These are phyloP conservation scores for Themeda triandra DNA, from an alignment of 176 grass and related monocot genomes.

Conservation along the genomic window DNA sequence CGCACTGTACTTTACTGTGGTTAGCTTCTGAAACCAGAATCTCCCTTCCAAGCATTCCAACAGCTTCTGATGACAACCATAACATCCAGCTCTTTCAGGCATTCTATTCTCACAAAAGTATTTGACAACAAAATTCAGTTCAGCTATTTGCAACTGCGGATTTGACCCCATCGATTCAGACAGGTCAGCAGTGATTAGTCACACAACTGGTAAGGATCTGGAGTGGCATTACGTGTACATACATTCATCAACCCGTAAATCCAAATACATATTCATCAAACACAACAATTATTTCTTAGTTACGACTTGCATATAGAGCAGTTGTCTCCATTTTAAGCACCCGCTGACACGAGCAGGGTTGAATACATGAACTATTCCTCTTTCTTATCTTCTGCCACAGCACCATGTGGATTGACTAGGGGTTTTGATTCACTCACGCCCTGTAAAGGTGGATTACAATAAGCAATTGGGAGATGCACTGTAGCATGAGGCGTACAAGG, in stretches of 20 bases:
- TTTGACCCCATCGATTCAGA: background rate
- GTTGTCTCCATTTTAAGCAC: background rate
- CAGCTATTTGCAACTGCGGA: background rate
- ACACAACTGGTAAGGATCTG: background rate
- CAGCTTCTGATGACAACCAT: background rate
- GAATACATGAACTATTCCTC: constrained; percentile 15
- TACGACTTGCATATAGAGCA: background rate
- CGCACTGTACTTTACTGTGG: background rate
- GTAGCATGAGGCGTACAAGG: background rate
- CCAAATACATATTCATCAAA: background rate
- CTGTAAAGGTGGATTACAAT: constrained; percentile 18
- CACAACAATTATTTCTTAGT: constrained; percentile 22
- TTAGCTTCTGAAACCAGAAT: background rate
- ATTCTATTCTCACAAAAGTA: background rate
- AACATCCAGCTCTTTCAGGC: background rate
- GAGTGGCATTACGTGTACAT: background rate
- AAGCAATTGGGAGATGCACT: background rate
- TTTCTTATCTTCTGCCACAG: constrained; percentile 44
- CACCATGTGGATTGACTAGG: constrained; percentile 17
- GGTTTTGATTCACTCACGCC: constrained; percentile 41
- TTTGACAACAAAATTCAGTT: background rate
- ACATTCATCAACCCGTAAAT: background rate
- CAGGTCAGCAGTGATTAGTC: background rate
- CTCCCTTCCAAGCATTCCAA: background rate
- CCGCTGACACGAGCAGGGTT: background rate